Evolutionary conservation across 2,329 filamentous ascomycete genomes (phyloP), one percentile per base, ranked within the genome.

Genomic region (Moelleriella libera): DNA sequence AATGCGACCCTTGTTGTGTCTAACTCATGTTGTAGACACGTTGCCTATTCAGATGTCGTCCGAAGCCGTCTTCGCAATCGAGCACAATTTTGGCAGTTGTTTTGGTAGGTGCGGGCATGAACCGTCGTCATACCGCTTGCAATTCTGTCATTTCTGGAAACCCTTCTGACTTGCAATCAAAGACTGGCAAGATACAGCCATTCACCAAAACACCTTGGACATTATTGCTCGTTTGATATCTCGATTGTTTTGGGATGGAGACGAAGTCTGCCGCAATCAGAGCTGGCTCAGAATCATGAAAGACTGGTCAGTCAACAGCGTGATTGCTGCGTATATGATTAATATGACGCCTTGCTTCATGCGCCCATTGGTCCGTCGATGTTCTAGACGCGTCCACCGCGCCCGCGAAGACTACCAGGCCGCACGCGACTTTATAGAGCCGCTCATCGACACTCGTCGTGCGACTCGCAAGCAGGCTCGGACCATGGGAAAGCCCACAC

Each of bases 241-340:
- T 21, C 49, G 49, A 34, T 47, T 50, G 4, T 50, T 50, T 32
- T 50, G 49, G 49, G 47, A 50, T 41, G 49, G 49, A 2, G 43
- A 50, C 21, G 49, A 50, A 44, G 47, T 50, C 21, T 50, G 49
- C 30, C 47, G 49, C 5, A 44, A 49, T 28, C 39, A 50, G 30
- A 28, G 28, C 10, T 50, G 49, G 49, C 45, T 50, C 21, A 45
- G 41, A 8, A 47, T 47, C 30, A 49, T 50, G 45, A 50, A 50
- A 31, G 30, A 50, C 8, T 50, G 49, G 49, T 50, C 49, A 7
- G 43, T 48, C 5, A 50, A 50, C 21, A 50, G 49, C 10, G 47
- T 50, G 21, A 47, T 50, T 42, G 49, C 49, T 11, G 49, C 49
- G 6, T 50, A 48, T 14, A 47, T 47, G 45, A 50, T 50, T 32